A percentile compares a stretch with the other conserved stretches of the same genome.
Evolutionary conservation across 2,329 filamentous ascomycete species (phyloP).

Genomic region (Ilyonectria robusta): DNA sequence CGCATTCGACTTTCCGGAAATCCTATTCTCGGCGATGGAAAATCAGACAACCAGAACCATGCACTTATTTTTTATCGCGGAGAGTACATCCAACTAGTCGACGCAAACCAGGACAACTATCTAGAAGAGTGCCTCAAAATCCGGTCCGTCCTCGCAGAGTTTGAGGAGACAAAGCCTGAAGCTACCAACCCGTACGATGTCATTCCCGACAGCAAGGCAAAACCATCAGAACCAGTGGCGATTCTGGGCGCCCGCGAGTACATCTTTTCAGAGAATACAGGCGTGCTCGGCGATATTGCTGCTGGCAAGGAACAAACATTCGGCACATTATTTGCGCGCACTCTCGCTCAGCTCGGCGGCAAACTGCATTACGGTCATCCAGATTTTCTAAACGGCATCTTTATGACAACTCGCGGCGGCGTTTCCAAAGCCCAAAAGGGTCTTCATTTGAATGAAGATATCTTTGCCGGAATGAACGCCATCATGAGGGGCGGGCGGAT

Average conservation of each 20-base stretch:
- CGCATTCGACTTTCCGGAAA: conserved; percentile 97
- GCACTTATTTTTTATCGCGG: conserved; percentile 98
- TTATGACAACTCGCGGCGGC: conserved; percentile 98
- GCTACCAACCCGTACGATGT: conserved; percentile 88
- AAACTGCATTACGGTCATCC: conserved; percentile 99
- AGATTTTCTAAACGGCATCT: conserved; percentile 99
- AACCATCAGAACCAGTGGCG: conserved; percentile 83
- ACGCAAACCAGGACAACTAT: conserved; percentile 99
- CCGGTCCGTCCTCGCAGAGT: conserved; percentile 95
- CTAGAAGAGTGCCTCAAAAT: conserved; percentile 99
- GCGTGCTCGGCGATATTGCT: conserved; percentile 97
- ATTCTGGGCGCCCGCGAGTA: conserved; percentile 99
- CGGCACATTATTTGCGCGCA: conserved; percentile 98
- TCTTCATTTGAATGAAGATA: conserved; percentile 99
- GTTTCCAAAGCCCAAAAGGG: conserved; percentile 99
- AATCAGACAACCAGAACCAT: conserved; percentile 99
- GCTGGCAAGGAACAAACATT: conserved; percentile 99
- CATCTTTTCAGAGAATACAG: conserved; percentile 99
- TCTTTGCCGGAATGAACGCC: conserved; percentile 99
- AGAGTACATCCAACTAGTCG: conserved; percentile 99
- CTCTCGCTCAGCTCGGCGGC: conserved; percentile 94
- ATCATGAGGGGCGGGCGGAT: conserved; percentile 95
- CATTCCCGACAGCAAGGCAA: conserved; percentile 88
- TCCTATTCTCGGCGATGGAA: conserved; percentile 97
- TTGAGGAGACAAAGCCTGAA: conserved; percentile 98